Base-by-base conservation (phyloP, 73 alveolate species). In the Effrenium voratum region DNA sequence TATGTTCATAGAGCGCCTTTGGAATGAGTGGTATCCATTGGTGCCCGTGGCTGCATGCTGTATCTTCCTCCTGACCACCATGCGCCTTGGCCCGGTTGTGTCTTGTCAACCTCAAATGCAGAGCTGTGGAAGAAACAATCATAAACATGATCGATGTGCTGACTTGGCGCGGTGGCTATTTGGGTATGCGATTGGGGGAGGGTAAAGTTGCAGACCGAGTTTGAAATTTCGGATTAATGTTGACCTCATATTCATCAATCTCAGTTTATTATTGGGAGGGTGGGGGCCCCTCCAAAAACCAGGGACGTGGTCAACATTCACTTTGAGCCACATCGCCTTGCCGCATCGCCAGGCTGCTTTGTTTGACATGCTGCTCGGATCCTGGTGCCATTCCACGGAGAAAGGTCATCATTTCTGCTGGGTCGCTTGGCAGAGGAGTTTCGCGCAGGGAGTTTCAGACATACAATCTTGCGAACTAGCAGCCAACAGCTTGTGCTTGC, bases 301-400 rank as follows among this genome's bases (percentile, higher is more conserved):
- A 52, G 19, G 63, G 26, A 8, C 63, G 8, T 52, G 19, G 8
- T 12, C 19, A 52, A 8, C 63, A 52, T 52, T 8, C 63, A 52
- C 63, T 19, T 52, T 52, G 26, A 52, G 63, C 63, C 8, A 52
- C 63, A 19, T 12, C 63, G 19, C 8, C 63, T 52, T 19, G 19
- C 19, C 26, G 63, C 63, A 26, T 3, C 16, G 22, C 45, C 49
- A 86, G 94, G 94, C 70, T 86, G 83, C 94, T 86, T 30, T 86
- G 94, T 47, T 88, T 90, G 46, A 90, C 97, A 6, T 90, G 88
- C 77, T 90, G 97, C 88, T 46, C 97, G 1, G 97, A 90, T n/a
- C 97, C 97, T 10, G 97, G 97, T 22, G 68, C 68, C 87, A 66
- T 90, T 38, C 97, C 97, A 0, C 60, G 94, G 26, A 68, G 94